Evolutionary conservation across 257 asterid species (phyloP), one percentile per base, ranked within the genome.

Genomic region (Salvia hispanica): DNA sequence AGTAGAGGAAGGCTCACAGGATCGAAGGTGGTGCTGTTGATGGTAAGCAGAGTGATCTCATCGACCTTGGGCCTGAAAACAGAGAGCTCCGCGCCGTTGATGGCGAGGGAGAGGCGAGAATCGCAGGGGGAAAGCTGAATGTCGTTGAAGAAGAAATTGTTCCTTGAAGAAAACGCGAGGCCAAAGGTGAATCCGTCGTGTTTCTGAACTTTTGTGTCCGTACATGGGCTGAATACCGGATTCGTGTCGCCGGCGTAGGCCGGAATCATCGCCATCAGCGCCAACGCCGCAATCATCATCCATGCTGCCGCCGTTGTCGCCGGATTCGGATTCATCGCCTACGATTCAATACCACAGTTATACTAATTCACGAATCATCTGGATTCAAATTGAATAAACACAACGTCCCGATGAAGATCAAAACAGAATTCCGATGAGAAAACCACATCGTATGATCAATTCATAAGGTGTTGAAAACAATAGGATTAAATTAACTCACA

Each of bases 81-180:
- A 1, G 96, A 91, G 0, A 94, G 80, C 52, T 83, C 77, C 4
- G 91, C 84, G 2, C 60, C 45, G 14, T 51, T 63, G n/a, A 72
- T 72, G 7, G 88, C 13, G 18, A 94, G 90, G 36, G 86, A 6
- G 48, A 94, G 95, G 2, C 99, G 95, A 0, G 62, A 64, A 76
- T 94, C 97, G 43, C 99, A 91, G 0, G 99, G 99, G 1, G 99
- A 94, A 60, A 94, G 96, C 79, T 91, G 97, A 6, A 89, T 81
- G 66, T 82, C 84, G 70, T 94, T 85, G 84, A 75, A 88, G 47
- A 91, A 85, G 81, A 91, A 94, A 0, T 84, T 73, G 6, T 88
- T 82, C 76, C 47, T 91, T 1, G 95, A 76, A 12, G 97, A 80
- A 74, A 94, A 87, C 0, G 80, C 96, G 9, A 94, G 78, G 0